Evolutionary conservation across 257 asterid species (phyloP).

Genomic region (Verbascum thapsus): DNA sequence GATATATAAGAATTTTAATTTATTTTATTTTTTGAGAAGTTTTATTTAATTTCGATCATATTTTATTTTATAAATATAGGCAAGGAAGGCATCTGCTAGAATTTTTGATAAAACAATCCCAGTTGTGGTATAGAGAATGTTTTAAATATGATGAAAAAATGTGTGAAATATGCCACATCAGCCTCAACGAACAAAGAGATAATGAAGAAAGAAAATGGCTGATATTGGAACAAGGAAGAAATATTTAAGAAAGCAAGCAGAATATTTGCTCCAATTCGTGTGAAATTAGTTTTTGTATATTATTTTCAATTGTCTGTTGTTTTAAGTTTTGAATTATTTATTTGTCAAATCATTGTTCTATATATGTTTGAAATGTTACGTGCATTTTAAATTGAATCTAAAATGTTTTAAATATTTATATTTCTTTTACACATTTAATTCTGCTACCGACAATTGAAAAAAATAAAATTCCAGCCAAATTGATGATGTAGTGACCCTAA

Average conservation of each 20-base stretch:
- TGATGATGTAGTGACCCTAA: no score
- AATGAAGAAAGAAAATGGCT: background rate
- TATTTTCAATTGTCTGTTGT: background rate
- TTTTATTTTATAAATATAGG: conserved; percentile 33
- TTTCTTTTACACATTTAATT: no score
- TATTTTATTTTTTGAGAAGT: background rate
- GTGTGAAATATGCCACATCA: conserved; percentile 1
- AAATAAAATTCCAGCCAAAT: no score
- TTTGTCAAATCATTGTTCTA: conserved; percentile 14
- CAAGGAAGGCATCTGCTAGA: conserved; percentile 55
- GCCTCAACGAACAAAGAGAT: background rate
- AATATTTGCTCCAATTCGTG: background rate
- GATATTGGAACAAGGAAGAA: conserved; percentile 24
- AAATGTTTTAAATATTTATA: no score
- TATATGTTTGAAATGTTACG: conserved; percentile 10
- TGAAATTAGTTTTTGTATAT: conserved; percentile 2
- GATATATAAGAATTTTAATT: background rate
- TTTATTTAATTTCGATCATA: background rate
- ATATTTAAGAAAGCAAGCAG: background rate
- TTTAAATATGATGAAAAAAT: conserved; percentile 4
- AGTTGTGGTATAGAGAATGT: conserved; percentile 31
- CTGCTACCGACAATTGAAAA: no score
- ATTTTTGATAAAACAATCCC: conserved; percentile 44
- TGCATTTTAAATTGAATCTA: conserved; percentile 22
- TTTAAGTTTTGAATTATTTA: background rate